Evolutionary conservation across 2,329 filamentous ascomycete species (phyloP).

Genomic region (Thyridium curvatum): DNA sequence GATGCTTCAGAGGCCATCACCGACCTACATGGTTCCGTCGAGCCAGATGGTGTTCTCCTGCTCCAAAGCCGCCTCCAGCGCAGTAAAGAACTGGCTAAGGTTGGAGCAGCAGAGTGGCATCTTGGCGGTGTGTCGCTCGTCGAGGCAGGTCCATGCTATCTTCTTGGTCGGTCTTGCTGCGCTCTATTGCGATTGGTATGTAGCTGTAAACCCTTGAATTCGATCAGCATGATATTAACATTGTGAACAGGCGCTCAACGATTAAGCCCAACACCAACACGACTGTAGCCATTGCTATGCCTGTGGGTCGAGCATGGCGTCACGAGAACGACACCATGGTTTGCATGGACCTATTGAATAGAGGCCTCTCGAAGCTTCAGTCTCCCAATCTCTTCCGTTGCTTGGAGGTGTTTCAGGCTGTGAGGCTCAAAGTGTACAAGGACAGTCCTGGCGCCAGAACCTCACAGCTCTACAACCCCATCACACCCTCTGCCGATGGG

Average conservation of each 20-base stretch:
- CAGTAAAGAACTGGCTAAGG: slow-evolving; percentile 12
- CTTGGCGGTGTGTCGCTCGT: slow-evolving; percentile 11
- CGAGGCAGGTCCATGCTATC: slow-evolving; percentile 12
- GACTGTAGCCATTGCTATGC: too few relatives aligned
- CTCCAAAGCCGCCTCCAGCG: slow-evolving; percentile 13
- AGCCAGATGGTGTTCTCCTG: slow-evolving; percentile 12
- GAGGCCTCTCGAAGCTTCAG: neutral
- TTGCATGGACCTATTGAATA: slow-evolving; percentile 9
- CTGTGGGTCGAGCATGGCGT: too few relatives aligned
- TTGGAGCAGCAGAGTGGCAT: slow-evolving; percentile 10
- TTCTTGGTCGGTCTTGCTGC: slow-evolving; percentile 14
- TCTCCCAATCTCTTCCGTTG: slow-evolving; percentile 4
- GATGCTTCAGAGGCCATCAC: slow-evolving; percentile 13
- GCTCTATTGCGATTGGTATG: slow-evolving; percentile 18
- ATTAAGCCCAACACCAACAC: too few relatives aligned
- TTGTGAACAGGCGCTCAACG: too few relatives aligned
- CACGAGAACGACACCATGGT: slow-evolving; percentile 7
- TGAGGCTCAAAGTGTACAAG: slow-evolving; percentile 9
- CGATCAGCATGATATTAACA: too few relatives aligned
- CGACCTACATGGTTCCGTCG: slow-evolving; percentile 18
- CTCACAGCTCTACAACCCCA: neutral
- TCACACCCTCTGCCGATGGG: slow-evolving; percentile 1
- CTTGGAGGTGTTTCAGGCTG: slow-evolving; percentile 8
- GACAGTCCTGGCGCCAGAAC: neutral
- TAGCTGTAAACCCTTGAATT: too few relatives aligned